These are phyloP conservation scores for Trichoderma afroharzianum DNA, from an alignment of 2,329 filamentous ascomycete species.

Conservation along the genomic window DNA sequence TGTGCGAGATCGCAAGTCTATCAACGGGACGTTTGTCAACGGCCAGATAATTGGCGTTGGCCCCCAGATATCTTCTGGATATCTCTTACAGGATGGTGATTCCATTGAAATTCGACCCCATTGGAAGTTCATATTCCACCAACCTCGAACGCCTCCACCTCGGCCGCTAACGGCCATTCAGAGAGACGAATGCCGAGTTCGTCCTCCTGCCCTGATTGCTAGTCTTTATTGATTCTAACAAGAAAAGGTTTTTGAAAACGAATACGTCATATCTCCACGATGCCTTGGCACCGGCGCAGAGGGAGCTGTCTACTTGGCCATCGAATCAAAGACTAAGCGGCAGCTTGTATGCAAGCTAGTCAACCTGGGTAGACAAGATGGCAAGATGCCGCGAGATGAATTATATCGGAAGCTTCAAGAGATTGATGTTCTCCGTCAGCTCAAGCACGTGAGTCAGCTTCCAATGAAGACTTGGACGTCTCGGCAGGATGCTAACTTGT, in stretches of 20 bases:
- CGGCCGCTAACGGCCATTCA: constrained; percentile 31
- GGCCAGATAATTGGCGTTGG: constrained; percentile 40
- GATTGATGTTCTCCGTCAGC: constrained; percentile 48
- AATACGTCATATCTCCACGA: constrained; percentile 33
- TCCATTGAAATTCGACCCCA: constrained; percentile 40
- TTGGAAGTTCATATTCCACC: constrained; percentile 36
- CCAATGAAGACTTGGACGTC: background rate
- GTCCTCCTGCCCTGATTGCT: background rate
- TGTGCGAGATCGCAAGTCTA: constrained; percentile 53
- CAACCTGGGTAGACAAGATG: constrained; percentile 39
- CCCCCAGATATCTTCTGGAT: constrained; percentile 37
- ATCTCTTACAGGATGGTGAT: constrained; percentile 51
- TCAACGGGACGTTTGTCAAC: constrained; percentile 53
- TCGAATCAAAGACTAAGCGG: constrained; percentile 47
- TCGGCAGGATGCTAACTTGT: constrained; percentile 16
- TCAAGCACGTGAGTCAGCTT: constrained; percentile 47
- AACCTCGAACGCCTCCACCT: constrained; percentile 25
- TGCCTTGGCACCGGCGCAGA: constrained; percentile 38
- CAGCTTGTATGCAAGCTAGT: constrained; percentile 70
- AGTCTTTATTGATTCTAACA: background rate
- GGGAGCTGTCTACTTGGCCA: constrained; percentile 36
- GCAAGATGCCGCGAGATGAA: constrained; percentile 26
- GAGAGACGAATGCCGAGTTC: constrained; percentile 32
- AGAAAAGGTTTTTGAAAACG: constrained; percentile 32
- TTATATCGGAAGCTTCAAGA: constrained; percentile 44